Percentiles rank a stretch among this genome's conserved stretches.
These are phyloP conservation scores for Puccinia novopanici DNA, from an alignment of 1,284 basidiomycete species.

Conservation along the genomic window DNA sequence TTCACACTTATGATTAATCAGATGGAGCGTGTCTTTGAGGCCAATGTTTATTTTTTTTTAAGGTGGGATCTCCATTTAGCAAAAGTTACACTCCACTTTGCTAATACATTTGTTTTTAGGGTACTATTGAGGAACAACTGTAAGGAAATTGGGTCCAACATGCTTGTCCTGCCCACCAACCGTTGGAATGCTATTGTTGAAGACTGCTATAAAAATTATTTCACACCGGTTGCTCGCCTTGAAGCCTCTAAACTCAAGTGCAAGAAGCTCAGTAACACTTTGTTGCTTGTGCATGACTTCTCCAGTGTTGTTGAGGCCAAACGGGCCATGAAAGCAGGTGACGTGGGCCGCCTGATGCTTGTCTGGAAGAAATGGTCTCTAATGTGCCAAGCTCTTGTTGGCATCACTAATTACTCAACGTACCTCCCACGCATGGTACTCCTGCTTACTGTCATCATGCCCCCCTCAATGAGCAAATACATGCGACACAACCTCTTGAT, in stretches of 20 bases:
- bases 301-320: constrained; percentile 18
- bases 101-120: not conserved
- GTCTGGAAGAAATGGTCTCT: too few species aligned
- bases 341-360: too few species aligned
- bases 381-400: too few species aligned
- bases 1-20: not conserved
- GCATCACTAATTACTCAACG: too few species aligned
- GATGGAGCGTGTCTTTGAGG: not conserved
- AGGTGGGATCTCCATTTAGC: not conserved
- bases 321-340: not conserved
- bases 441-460: not conserved
- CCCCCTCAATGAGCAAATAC: not conserved
- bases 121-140: not conserved
- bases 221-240: not conserved
- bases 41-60: constrained; percentile 14
- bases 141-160: not conserved
- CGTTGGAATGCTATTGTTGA: not conserved
- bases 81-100: too few species aligned
- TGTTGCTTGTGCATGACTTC: constrained; percentile 8
- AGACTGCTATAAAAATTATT: constrained; percentile 1
- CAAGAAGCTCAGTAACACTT: not conserved
- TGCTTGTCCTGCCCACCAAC: not conserved
- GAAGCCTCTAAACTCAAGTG: not conserved
- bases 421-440: not conserved
- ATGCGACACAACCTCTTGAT: not conserved